Evolutionary conservation across 257 asterid species (phyloP).

Genomic region (Solanum boliviense): DNA sequence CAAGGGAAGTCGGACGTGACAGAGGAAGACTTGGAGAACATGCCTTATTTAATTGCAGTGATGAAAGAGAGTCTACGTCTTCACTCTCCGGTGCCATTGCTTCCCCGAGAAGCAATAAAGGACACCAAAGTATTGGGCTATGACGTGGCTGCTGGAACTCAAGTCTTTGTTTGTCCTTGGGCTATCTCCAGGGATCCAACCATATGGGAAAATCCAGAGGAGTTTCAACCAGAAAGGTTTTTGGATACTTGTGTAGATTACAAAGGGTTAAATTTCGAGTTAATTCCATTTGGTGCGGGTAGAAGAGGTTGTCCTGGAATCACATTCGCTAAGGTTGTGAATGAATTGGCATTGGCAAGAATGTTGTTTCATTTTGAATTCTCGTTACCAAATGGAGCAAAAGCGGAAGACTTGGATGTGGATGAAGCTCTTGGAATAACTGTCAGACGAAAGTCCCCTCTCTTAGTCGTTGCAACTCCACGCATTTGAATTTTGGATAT

Average conservation of each 20-base stretch:
- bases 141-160: conserved; percentile 23
- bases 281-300: conserved; percentile 46
- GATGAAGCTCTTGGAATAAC: neutral
- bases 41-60: conserved; percentile 33
- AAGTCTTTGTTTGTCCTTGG: conserved; percentile 36
- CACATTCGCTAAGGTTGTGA: conserved; percentile 2
- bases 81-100: conserved; percentile 34
- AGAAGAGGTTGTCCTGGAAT: conserved; percentile 45
- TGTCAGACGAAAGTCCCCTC: conserved; percentile 7
- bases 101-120: conserved; percentile 32
- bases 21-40: conserved; percentile 21
- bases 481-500: neutral
- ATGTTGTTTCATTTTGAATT: conserved; percentile 16
- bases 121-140: conserved; percentile 28
- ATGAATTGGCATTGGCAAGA: conserved; percentile 34
- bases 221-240: conserved; percentile 46
- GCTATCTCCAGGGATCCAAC: conserved; percentile 30
- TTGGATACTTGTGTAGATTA: conserved; percentile 12
- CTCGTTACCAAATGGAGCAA: conserved; percentile 13
- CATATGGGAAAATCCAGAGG: conserved; percentile 34
- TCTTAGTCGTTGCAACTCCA: conserved; percentile 12
- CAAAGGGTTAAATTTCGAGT: conserved; percentile 28
- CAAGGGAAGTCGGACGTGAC: conserved; percentile 10
- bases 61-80: conserved; percentile 31
- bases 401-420: conserved; percentile 29